These are phyloP conservation scores for Sclerotinia minor DNA, from an alignment of 2,329 filamentous ascomycete species.

Conservation along the genomic window DNA sequence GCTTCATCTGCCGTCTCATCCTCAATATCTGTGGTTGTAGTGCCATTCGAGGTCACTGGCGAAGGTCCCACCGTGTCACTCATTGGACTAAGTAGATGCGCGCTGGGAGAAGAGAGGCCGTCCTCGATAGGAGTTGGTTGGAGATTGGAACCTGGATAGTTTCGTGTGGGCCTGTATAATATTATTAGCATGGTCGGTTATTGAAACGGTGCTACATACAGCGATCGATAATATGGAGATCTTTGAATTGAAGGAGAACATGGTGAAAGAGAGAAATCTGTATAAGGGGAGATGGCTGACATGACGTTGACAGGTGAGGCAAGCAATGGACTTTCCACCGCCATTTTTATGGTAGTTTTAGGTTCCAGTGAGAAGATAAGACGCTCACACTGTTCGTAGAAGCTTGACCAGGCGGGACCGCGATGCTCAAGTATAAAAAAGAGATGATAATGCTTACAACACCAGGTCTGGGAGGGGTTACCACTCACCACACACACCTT, in stretches of 20 bases:
- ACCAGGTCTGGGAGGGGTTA: conserved; percentile 23
- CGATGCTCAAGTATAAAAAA: conserved; percentile 21
- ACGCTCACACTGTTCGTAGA: conserved; percentile 7
- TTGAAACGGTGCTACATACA: conserved; percentile 47
- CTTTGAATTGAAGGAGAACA: conserved; percentile 50
- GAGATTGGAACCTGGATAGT: conserved; percentile 50
- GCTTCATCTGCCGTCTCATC: conserved; percentile 69
- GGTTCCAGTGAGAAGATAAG: conserved; percentile 15
- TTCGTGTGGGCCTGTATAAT: conserved; percentile 47
- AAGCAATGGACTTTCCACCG: conserved; percentile 62
- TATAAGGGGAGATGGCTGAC: conserved; percentile 54
- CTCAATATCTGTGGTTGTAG: conserved; percentile 80
- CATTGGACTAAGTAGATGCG: conserved; percentile 59
- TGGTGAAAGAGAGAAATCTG: conserved; percentile 56
- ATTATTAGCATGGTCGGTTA: conserved; percentile 26
- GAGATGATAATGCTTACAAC: conserved; percentile 23
- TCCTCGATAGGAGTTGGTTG: conserved; percentile 51
- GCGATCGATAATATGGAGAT: conserved; percentile 51
- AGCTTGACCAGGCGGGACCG: not conserved
- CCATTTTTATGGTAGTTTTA: conserved; percentile 47
- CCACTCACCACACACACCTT: conserved; percentile 18
- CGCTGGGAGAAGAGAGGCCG: conserved; percentile 36
- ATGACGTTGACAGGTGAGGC: conserved; percentile 61
- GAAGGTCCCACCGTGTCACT: conserved; percentile 76
- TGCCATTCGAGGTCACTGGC: conserved; percentile 82